phyloP scores from a whole-genome alignment of 495 filamentous ascomycete species.

The Aspergillus bridgeri region DNA sequence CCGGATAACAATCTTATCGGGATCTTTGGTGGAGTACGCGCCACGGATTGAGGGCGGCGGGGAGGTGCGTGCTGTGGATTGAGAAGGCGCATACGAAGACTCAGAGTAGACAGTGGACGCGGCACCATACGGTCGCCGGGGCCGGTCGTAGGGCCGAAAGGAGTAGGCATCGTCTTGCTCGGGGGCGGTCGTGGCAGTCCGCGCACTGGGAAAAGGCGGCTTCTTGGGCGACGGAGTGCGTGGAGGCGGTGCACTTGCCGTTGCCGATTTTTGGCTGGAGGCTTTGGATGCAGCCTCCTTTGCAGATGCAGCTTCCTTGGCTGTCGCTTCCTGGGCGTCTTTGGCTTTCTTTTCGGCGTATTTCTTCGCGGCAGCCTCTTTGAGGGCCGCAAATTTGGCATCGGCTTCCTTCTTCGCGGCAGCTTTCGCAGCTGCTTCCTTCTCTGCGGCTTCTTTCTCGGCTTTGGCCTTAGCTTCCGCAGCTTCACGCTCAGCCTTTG shows the following conservation, averaged over 20 bases:
- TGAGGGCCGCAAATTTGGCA: constrained; percentile 43
- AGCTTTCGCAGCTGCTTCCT: constrained; percentile 43
- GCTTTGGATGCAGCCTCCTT: constrained; percentile 23
- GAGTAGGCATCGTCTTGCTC: constrained; percentile 59
- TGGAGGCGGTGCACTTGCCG: constrained; percentile 34
- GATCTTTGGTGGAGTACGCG: constrained; percentile 79
- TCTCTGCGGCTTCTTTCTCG: constrained; percentile 41
- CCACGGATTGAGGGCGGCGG: constrained; percentile 75
- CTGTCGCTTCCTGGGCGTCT: constrained; percentile 32
- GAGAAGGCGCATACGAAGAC: constrained; percentile 77
- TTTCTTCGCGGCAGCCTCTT: constrained; percentile 43
- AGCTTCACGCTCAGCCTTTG: constrained; percentile 36
- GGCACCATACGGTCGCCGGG: constrained; percentile 50
- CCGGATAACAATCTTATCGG: constrained; percentile 89
- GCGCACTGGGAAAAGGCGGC: constrained; percentile 57
- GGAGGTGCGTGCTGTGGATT: constrained; percentile 79
- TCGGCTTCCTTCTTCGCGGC: constrained; percentile 46
- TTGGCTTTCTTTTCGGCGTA: constrained; percentile 47
- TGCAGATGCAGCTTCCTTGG: constrained; percentile 29
- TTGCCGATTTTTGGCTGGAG: constrained; percentile 25
- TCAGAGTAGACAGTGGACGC: constrained; percentile 66
- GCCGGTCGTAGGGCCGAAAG: constrained; percentile 78
- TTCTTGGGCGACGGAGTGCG: constrained; percentile 51
- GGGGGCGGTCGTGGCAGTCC: constrained; percentile 59
- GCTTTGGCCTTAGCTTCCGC: constrained; percentile 39